These are phyloP conservation scores for Jaminaea rosea DNA, from an alignment of 1,284 basidiomycete genomes.

Conservation along the genomic window DNA sequence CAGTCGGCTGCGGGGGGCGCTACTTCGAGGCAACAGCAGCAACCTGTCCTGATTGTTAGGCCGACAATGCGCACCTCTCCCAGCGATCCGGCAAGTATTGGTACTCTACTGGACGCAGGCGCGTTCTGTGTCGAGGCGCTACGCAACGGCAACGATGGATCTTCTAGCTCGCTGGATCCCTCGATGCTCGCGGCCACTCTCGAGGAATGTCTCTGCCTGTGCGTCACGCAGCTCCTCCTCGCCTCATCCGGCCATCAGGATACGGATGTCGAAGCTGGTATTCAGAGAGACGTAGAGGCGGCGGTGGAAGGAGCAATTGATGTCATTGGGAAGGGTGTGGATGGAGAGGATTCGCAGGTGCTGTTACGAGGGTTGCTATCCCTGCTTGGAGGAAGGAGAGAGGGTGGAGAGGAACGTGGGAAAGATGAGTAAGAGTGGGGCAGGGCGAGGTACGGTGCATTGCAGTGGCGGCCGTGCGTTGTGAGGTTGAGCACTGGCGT, in stretches of 20 bases:
- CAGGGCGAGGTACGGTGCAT: no score
- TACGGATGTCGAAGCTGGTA: neutral
- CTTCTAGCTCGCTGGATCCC: neutral
- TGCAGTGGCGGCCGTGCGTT: no score
- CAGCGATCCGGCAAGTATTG: conserved; percentile 27
- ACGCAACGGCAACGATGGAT: conserved; percentile 7
- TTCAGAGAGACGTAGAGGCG: neutral
- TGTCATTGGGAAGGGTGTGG: no score
- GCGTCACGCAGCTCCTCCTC: conserved; percentile 13
- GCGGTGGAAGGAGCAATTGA: no score
- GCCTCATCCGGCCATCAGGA: no score
- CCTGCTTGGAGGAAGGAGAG: no score
- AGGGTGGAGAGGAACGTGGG: no score
- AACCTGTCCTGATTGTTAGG: conserved; percentile 52
- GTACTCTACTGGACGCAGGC: conserved; percentile 35
- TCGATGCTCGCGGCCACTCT: conserved; percentile 9
- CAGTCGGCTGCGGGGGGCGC: conserved; percentile 61
- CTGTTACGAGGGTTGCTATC: no score
- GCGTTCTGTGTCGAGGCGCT: conserved; percentile 25
- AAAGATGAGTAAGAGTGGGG: no score
- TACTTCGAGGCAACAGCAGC: no score
- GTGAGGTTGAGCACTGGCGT: no score
- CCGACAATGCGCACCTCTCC: conserved; percentile 30
- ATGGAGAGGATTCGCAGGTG: no score
- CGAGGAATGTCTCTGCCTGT: conserved; percentile 20